A percentile compares a stretch with the other conserved stretches of the same genome.
These are phyloP conservation scores for Candida hispaniensis DNA, from an alignment of 805 yeast species.

Conservation along the genomic window DNA sequence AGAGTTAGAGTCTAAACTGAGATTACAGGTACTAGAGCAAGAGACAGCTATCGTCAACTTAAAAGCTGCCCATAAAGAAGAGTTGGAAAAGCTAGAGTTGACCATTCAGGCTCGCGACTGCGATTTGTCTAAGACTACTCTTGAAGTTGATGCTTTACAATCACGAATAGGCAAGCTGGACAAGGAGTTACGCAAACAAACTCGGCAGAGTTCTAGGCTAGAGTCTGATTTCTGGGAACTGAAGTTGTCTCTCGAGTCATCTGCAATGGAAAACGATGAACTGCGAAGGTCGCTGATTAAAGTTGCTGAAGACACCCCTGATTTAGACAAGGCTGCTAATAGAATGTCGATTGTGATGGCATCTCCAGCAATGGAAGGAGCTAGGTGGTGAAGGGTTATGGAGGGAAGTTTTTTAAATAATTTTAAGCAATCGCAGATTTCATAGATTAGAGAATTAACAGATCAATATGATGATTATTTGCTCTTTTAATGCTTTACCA, in stretches of 20 bases:
- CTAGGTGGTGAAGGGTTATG: too few species aligned
- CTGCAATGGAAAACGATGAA: slow-evolving; percentile 30
- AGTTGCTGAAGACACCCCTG: slow-evolving; percentile 22
- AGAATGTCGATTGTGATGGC: slow-evolving; percentile 12
- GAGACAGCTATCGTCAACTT: slow-evolving; percentile 10
- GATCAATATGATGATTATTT: too few species aligned
- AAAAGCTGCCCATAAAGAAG: slow-evolving; percentile 17
- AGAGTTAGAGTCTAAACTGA: slow-evolving; percentile 3
- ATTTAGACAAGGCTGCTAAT: slow-evolving; percentile 10
- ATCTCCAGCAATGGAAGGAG: slow-evolving; percentile 13
- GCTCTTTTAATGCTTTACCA: too few species aligned
- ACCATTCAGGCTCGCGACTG: slow-evolving; percentile 14
- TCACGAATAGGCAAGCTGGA: slow-evolving; percentile 23
- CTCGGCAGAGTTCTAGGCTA: slow-evolving; percentile 22
- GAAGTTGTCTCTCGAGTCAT: slow-evolving; percentile 29
- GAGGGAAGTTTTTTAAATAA: too few species aligned
- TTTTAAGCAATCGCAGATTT: too few species aligned
- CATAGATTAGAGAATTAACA: too few species aligned
- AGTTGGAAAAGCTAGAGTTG: slow-evolving; percentile 20
- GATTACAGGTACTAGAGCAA: slow-evolving; percentile 9
- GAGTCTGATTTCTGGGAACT: slow-evolving; percentile 23
- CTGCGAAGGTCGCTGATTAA: slow-evolving; percentile 24
- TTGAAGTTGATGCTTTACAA: slow-evolving; percentile 27
- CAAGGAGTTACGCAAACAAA: slow-evolving; percentile 20
- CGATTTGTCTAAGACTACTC: slow-evolving; percentile 24